A percentile compares a stretch with the other conserved stretches of the same genome.
These are phyloP conservation scores for Dalechampia spathulata DNA, from an alignment of 441 rosid species.

Conservation along the genomic window DNA sequence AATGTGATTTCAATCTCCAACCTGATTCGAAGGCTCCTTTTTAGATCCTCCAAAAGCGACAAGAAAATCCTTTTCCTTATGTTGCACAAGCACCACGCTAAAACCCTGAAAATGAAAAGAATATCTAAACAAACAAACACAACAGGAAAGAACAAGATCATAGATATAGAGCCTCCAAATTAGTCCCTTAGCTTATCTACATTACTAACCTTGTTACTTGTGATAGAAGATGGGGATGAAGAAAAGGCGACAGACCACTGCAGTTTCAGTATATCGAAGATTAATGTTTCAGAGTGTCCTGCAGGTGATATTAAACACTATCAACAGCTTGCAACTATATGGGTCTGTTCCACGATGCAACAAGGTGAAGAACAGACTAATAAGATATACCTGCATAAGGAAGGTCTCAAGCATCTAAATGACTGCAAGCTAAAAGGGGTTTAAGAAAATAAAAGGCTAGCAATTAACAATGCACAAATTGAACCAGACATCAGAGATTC, in stretches of 20 bases:
- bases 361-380: not conserved
- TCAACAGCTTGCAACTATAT: not conserved
- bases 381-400: not conserved
- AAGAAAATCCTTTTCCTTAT: constrained; percentile 86
- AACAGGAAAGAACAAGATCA: not conserved
- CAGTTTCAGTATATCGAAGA: constrained; percentile 62
- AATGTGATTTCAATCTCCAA: constrained; percentile 21
- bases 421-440: not conserved
- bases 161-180: not conserved
- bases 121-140: not conserved
- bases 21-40: constrained; percentile 95
- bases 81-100: constrained; percentile 78
- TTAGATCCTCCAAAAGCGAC: constrained; percentile 88
- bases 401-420: not conserved
- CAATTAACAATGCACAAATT: too few species aligned
- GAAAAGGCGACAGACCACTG: constrained; percentile 86
- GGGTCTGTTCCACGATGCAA: not conserved
- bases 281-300: constrained; percentile 88
- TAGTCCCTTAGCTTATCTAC: not conserved
- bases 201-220: constrained; percentile 61
- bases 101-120: constrained; percentile 56
- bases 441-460: not conserved
- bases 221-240: constrained; percentile 67
- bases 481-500: not conserved
- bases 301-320: constrained; percentile 12